A percentile compares a stretch with the other conserved stretches of the same genome.
Evolutionary conservation across 2,329 filamentous ascomycete species (phyloP).

Genomic region (Penicillium expansum): DNA sequence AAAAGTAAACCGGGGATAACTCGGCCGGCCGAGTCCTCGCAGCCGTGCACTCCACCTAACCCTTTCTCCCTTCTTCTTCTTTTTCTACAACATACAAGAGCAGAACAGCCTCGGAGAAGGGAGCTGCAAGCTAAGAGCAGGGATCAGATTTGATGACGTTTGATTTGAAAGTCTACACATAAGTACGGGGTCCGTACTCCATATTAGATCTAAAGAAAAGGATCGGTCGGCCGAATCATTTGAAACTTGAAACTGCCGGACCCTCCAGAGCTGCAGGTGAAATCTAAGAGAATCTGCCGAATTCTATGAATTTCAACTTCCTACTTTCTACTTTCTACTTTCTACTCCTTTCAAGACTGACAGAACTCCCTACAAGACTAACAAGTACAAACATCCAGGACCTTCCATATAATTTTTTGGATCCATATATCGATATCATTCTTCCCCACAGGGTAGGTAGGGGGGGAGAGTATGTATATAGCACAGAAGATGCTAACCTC

Average conservation of each 20-base stretch:
- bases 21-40: neutral
- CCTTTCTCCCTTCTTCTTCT: too few relatives aligned
- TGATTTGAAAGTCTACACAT: neutral
- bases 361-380: too few relatives aligned
- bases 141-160: neutral
- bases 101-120: too few relatives aligned
- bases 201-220: too few relatives aligned
- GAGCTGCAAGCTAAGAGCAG: too few relatives aligned
- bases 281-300: neutral
- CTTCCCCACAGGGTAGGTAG: neutral
- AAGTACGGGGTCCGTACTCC: too few relatives aligned
- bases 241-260: neutral
- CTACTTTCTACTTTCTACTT: neutral
- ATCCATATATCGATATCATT: neutral
- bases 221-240: neutral
- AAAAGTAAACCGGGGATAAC: neutral
- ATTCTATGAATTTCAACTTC: neutral
- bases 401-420: neutral
- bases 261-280: neutral
- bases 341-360: neutral
- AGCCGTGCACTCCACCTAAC: too few relatives aligned
- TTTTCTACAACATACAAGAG: too few relatives aligned
- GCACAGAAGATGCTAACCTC: neutral
- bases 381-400: neutral
- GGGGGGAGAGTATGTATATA: neutral